Base-by-base conservation (phyloP, 2,329 filamentous ascomycete genomes). In the Neofusicoccum umdonicola region DNA sequence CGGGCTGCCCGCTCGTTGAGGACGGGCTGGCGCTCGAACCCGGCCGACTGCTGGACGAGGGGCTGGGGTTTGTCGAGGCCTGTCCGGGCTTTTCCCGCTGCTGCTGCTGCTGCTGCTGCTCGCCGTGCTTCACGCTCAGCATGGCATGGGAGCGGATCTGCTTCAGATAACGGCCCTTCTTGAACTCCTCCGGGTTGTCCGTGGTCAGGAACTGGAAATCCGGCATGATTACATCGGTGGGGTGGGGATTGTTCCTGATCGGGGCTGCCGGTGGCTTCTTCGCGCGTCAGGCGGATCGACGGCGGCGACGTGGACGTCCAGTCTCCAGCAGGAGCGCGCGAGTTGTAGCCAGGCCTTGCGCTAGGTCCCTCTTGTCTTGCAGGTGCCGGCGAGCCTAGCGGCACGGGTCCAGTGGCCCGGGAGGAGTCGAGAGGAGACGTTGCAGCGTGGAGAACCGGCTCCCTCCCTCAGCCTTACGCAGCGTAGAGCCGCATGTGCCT, bases 141-240 rank as follows among this genome's bases (percentile, higher is more conserved):
- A 65, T 65, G n/a, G 63, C 63, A 61, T 65, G 63, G 17, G 54
- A 61, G 39, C 63, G 54, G 54, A 65, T 65, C 39, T 61, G 56
- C 47, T 65, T 65, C 19, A 65, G 56, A 27, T 60, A 65, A 37
- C 56, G n/a, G 45, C 47, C 63, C 39, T 65, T 65, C 42, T 65
- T 65, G 63, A 65, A 65, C n/a, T 65, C 54, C 54, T 52, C 63
- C 34, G 63, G 63, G 47, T 65, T 65, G 15, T 37, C 42, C 15
- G 63, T 65, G 44, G 63, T 65, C 22, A 65, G 63, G 63, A 65
- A 65, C 39, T 65, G 63, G 45, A 65, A 65, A 17, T 61, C 63
- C n/a, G 62, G 52, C 62, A 64, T 64, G 62, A 51, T 60, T 47
- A 60, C 56, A 60, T 60, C 41, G 56, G 42, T 11, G 27, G 42